Evolutionary conservation across 139 green algal genomes (phyloP), one percentile per base, ranked within the genome.

Genomic region (Coelastrella sp.): DNA sequence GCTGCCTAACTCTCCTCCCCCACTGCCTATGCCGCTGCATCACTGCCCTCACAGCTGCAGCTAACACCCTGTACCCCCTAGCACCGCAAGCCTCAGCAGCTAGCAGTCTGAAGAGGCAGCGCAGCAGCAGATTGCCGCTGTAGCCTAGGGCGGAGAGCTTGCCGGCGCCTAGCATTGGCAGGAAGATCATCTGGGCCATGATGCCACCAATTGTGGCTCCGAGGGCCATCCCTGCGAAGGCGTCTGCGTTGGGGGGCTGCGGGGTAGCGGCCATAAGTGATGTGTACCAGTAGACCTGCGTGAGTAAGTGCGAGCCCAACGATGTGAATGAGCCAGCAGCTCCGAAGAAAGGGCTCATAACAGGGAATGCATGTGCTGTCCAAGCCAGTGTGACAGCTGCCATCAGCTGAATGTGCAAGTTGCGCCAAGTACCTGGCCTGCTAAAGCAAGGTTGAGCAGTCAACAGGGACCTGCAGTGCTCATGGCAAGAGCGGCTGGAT

Each of bases 281-380:
- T 7, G 85, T 90, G 58, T 90, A 90, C 85, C 85, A 90, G 58
- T 90, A 83, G 22, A 90, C 85, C 85, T 90, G 85, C 58, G 58
- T n/a, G 32, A 56, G 2, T 76, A 2, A 22, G 17, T 23, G 17
- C 16, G 20, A 17, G 73, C 57, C 73, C 68, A 5, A 5, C n/a
- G 3, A 82, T 0, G 16, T n/a, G 17, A 59, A 10, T 60, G 20
- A 22, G n/a, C n/a, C 47, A 7, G 20, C 76, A 82, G 16, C 22
- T 22, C n/a, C 32, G 32, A 47, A 47, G 32, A 47, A 47, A 47
- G 32, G 32, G 32, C 32, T 1, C 32, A 47, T 47, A 47, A 47
- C 32, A 47, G 32, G 32, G 32, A 47, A 47, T 47, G 32, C 32
- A 47, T 47, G n/a, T 47, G 32, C 32, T 47, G 0, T 0, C 1